Conservation (phyloP, 2,329 filamentous ascomycete species). For the Phoma sp. region DNA sequence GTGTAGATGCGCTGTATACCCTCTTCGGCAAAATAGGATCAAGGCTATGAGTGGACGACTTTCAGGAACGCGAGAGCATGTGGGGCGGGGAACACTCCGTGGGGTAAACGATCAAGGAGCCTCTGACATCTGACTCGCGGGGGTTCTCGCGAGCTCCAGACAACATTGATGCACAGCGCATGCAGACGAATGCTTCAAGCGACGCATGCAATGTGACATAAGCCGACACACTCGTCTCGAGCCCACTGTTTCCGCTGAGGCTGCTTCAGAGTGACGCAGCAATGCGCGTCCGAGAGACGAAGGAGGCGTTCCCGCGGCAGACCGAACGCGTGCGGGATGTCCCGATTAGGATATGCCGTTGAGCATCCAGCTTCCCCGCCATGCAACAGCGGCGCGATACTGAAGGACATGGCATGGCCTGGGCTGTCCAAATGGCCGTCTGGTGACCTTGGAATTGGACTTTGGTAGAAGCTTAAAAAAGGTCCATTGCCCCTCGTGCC, state of each 20-base stretch:
- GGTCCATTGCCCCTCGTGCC: background rate
- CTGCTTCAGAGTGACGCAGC: slow-evolving; percentile 6
- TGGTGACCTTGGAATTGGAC: slow-evolving; percentile 11
- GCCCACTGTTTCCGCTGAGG: background rate
- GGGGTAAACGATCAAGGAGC: background rate
- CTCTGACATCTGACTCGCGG: slow-evolving; percentile 2
- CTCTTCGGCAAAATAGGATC: background rate
- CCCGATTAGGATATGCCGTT: slow-evolving; percentile 16
- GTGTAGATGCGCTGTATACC: background rate
- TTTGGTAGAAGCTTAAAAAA: background rate
- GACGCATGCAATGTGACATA: background rate
- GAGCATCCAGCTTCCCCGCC: slow-evolving; percentile 6
- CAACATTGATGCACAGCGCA: background rate
- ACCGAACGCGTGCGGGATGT: slow-evolving; percentile 4
- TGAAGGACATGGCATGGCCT: slow-evolving; percentile 4
- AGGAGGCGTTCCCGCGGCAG: slow-evolving; percentile 9
- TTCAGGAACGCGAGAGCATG: background rate
- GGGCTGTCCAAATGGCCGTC: background rate
- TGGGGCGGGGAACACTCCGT: background rate
- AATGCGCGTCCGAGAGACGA: slow-evolving; percentile 2
- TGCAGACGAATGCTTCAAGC: background rate
- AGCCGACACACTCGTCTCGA: slow-evolving; percentile 3
- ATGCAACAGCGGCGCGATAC: slow-evolving; percentile 7
- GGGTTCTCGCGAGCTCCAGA: background rate
- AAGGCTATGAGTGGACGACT: background rate